phyloP scores from a whole-genome alignment of 2,329 filamentous ascomycete species.

The Didymosphaeria variabile region DNA sequence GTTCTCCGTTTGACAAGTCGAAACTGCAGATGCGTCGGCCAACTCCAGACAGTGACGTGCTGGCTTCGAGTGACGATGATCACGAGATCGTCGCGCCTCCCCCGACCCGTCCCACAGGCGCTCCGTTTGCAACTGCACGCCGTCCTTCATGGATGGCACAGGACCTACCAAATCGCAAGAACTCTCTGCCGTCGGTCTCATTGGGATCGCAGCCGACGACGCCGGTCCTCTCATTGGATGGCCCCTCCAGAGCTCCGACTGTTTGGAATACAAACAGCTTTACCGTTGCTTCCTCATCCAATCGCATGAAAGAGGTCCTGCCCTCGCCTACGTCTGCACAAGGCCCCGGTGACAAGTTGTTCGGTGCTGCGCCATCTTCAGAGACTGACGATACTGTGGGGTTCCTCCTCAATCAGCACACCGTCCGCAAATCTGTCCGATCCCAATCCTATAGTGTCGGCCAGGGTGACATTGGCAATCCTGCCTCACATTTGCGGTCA shows the following conservation, averaged over 20 bases:
- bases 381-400: slow-evolving; percentile 60
- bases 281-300: slow-evolving; percentile 29
- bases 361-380: slow-evolving; percentile 39
- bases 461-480: slow-evolving; percentile 71
- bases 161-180: slow-evolving; percentile 78
- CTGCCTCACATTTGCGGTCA: slow-evolving; percentile 57
- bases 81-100: slow-evolving; percentile 61
- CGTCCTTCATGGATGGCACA: slow-evolving; percentile 70
- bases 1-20: slow-evolving; percentile 68
- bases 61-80: slow-evolving; percentile 96
- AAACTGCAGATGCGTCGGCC: slow-evolving; percentile 76
- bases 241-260: slow-evolving; percentile 49
- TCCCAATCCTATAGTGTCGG: slow-evolving; percentile 98
- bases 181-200: slow-evolving; percentile 72
- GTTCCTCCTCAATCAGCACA: slow-evolving; percentile 52
- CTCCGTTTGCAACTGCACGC: slow-evolving; percentile 33
- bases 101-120: slow-evolving; percentile 27
- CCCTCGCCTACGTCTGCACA: slow-evolving; percentile 46
- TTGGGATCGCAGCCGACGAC: slow-evolving; percentile 84
- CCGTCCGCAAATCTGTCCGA: slow-evolving; percentile 89
- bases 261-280: slow-evolving; percentile 53
- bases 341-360: slow-evolving; percentile 30
- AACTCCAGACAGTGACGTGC: slow-evolving; percentile 91
- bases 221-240: slow-evolving; percentile 68
- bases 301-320: slow-evolving; percentile 43